Base-by-base conservation (phyloP, 441 rosid genomes). In the California macrophylla region DNA sequence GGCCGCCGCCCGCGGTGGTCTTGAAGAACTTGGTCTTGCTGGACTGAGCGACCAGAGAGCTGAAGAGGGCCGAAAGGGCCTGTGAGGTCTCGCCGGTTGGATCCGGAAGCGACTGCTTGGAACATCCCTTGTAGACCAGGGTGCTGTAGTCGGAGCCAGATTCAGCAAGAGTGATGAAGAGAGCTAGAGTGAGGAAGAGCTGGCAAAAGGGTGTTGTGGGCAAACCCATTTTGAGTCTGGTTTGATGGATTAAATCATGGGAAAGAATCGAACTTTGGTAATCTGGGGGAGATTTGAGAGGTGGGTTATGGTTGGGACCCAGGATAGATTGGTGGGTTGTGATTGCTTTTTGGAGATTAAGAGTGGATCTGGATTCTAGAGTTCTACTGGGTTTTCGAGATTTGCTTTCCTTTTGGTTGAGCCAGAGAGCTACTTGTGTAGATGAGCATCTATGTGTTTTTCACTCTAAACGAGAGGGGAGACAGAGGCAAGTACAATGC, bases 61-160 rank as follows among this genome's bases (percentile, higher is more conserved):
- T 95, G 64, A 87, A 89, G 66, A 93, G 86, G 45, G 96, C 89
- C 38, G 97, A 88, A 68, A 91, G 87, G 26, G 95, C 86, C 58
- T 89, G 96, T 2, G 96, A 83, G 86, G 85, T 90, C 6, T 81
- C 63, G 18, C 97, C 97, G 21, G 86, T 66, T 54, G 98, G 95
- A 84, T 91, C 98, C 79, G 85, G 82, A 77, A 91, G 86, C 30
- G 84, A 15, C 71, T 93, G 92, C 73, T 75, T 88, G 30, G 97
- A 83, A 71, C 98, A 93, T 34, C 97, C 98, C 75, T 91, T 93
- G 82, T 89, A 93, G 72, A 93, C 93, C 78, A 93, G 76, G 20
- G 89, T 67, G 66, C 80, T 80, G 84, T 71, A 86, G 72, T 88
- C 95, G 0, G 84, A 42, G 64, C 84, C 96, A 30, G 98, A 85